Conservation (phyloP, 1,284 basidiomycete species). For the Malassezia brasiliensis region DNA sequence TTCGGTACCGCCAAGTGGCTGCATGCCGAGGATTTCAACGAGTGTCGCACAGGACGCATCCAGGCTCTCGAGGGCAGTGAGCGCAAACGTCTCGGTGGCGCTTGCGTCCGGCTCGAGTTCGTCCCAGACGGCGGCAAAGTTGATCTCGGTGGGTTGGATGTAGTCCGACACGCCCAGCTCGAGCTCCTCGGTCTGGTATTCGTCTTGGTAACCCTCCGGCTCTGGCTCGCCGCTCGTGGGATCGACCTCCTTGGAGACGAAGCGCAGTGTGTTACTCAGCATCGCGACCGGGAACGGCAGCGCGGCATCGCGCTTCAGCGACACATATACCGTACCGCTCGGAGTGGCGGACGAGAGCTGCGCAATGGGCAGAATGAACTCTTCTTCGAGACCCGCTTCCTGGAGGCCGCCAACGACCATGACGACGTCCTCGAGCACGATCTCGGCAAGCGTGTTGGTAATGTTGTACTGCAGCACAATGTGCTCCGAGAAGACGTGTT, state of each 20-base stretch:
- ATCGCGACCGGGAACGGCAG: constrained; percentile 71
- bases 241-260: constrained; percentile 93
- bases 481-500: constrained; percentile 92
- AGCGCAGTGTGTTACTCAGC: constrained; percentile 90
- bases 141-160: constrained; percentile 80
- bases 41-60: constrained; percentile 82
- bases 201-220: constrained; percentile 95
- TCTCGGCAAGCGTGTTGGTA: constrained; percentile 96
- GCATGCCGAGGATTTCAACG: constrained; percentile 90
- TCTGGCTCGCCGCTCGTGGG: constrained; percentile 93
- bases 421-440: constrained; percentile 77
- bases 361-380: constrained; percentile 82
- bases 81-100: constrained; percentile 84
- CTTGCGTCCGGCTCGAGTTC: constrained; percentile 54
- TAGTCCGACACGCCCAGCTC: constrained; percentile 86
- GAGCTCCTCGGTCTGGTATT: constrained; percentile 93
- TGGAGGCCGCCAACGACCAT: constrained; percentile 82
- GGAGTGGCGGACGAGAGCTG: constrained; percentile 58
- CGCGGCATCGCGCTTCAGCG: constrained; percentile 67
- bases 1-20: constrained; percentile 62
- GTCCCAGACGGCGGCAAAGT: constrained; percentile 91
- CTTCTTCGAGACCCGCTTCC: constrained; percentile 66
- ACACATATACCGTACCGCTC: constrained; percentile 78
- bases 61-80: constrained; percentile 83
- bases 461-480: constrained; percentile 87